phyloP scores from a whole-genome alignment of 78 protist species.

The Polysphondylium violaceum region DNA sequence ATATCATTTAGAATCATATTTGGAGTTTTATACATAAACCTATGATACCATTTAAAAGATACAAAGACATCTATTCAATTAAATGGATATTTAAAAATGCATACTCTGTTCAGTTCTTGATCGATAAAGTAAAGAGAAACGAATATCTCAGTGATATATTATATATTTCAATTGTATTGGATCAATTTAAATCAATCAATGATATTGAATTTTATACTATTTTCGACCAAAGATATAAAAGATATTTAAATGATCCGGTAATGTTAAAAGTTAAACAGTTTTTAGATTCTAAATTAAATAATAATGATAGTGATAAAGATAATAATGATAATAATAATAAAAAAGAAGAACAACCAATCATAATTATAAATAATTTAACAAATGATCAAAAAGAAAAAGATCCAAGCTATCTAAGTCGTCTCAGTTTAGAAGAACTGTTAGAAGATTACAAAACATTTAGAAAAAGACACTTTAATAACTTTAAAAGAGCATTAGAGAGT shows the following conservation, averaged over 20 bases:
- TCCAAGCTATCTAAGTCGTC: too few relatives aligned
- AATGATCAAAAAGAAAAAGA: too few relatives aligned
- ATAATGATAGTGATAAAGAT: too few relatives aligned
- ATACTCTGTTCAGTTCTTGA: neutral
- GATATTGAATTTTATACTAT: neutral
- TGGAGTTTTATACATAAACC: neutral
- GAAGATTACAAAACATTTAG: too few relatives aligned
- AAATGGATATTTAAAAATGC: neutral
- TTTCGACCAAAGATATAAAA: too few relatives aligned
- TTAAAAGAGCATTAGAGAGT: neutral
- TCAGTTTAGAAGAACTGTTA: neutral
- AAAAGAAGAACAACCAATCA: too few relatives aligned
- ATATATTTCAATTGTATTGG: neutral
- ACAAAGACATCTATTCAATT: neutral
- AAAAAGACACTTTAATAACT: too few relatives aligned
- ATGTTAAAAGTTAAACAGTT: neutral
- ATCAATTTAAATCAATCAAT: neutral
- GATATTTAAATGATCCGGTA: neutral
- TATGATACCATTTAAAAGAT: neutral
- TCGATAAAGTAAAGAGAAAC: neutral
- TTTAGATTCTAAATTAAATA: neutral
- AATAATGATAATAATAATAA: too few relatives aligned
- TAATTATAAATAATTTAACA: too few relatives aligned
- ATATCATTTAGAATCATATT: neutral
- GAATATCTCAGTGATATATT: neutral